Base-by-base conservation (phyloP, 2,329 filamentous ascomycete genomes). In the Aureobasidium pullulans region DNA sequence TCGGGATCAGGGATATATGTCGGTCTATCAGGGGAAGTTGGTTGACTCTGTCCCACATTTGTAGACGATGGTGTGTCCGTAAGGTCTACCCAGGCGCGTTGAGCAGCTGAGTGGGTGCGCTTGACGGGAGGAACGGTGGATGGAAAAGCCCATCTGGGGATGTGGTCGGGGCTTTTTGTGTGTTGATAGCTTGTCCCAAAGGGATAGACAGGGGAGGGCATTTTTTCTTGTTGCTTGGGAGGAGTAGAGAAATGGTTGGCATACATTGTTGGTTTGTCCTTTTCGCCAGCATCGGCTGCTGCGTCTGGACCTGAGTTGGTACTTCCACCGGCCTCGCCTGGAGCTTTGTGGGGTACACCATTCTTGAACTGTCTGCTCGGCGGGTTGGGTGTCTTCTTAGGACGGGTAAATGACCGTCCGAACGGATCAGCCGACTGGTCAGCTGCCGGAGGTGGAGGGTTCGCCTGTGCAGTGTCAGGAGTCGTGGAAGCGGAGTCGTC, bases 371-470 rank as follows among this genome's bases (percentile, higher is more conserved):
- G 67, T 34, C 62, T 63, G 54, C 67, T 71, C 4, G 67, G 69
- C 37, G 66, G 64, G 13, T 64, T 68, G 4, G 70, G 71, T 11
- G 66, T 66, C 49, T 67, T 71, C 61, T 68, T 72, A 19, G 67
- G 66, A 57, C 70, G 62, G 19, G 37, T 54, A 39, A 39, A 59
- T 34, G 46, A 57, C 28, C 39, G 53, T 31, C 29, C 54, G 49
- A 40, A 64, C 31, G 43, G 62, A 52, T 61, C 62, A 56, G 39
- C 60, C 46, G 48, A 36, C 61, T 11, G 61, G 54, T 57, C 64
- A 61, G 31, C 29, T 4, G 52, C 31, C 29, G 52, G 23, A 4
- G 52, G 16, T 42, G 46, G 16, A 15, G 46, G 48, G 5, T 34
- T 58, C 40, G 42, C 11, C 36, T 58, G 57, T 16, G 62, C 56